Conservation (phyloP, 805 yeast genomes). For the Nakazawaea wyomingensis region DNA sequence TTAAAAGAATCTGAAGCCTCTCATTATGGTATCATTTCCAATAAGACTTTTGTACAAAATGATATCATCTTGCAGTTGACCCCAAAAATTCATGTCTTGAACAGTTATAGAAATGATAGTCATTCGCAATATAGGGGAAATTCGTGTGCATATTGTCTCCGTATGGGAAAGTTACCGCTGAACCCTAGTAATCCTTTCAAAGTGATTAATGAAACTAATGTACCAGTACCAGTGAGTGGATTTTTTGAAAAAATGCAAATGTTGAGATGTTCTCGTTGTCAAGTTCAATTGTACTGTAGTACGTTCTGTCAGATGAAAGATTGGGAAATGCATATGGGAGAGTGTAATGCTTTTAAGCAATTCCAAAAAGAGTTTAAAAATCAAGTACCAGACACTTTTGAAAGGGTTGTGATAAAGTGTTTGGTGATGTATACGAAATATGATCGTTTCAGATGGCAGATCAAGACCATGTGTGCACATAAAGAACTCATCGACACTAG, state of each 20-base stretch:
- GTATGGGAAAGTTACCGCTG: conserved; percentile 13
- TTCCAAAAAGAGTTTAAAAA: conserved; percentile 8
- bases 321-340: conserved; percentile 13
- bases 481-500: not conserved
- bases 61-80: conserved; percentile 8
- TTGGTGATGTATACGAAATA: not conserved
- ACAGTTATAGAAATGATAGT: conserved; percentile 4
- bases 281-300: conserved; percentile 17
- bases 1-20: not conserved
- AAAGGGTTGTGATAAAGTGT: not conserved
- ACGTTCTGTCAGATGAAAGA: conserved; percentile 15
- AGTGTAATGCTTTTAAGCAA: conserved; percentile 13
- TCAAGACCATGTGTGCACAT: conserved; percentile 3
- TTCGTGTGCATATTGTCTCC: conserved; percentile 11
- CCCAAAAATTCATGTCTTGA: conserved; percentile 9
- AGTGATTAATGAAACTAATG: conserved; percentile 1
- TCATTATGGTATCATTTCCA: not conserved
- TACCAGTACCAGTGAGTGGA: conserved; percentile 14
- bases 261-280: conserved; percentile 14
- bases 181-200: conserved; percentile 8
- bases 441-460: conserved; percentile 1
- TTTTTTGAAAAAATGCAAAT: conserved; percentile 10
- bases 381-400: not conserved
- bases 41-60: not conserved
- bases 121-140: conserved; percentile 7